These are phyloP conservation scores for Carex arenaria DNA, from an alignment of 202 grass and related monocot species.

Conservation along the genomic window DNA sequence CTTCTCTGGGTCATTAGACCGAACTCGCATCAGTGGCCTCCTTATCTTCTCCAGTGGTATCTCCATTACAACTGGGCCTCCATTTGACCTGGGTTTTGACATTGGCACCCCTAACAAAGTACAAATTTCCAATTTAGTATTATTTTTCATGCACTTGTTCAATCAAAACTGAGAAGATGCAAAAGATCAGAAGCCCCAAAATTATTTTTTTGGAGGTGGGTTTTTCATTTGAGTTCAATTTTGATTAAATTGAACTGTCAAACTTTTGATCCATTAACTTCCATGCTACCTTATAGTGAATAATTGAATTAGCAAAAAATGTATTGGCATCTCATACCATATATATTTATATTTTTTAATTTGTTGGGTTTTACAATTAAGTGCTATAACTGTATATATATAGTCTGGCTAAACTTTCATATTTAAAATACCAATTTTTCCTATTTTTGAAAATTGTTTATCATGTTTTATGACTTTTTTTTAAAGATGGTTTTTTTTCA, in stretches of 20 bases:
- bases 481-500: too few species aligned
- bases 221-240: background rate
- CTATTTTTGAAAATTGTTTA: too few species aligned
- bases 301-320: background rate
- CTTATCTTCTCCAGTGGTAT: conserved; percentile 71
- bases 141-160: too few species aligned
- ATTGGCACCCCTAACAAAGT: conserved; percentile 19
- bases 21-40: conserved; percentile 75
- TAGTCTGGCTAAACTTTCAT: too few species aligned
- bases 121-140: background rate
- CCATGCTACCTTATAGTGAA: background rate
- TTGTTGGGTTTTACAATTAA: too few species aligned
- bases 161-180: background rate
- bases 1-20: conserved; percentile 78
- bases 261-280: background rate
- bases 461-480: too few species aligned
- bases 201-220: background rate
- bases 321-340: too few species aligned
- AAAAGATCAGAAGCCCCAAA: background rate
- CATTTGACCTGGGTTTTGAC: conserved; percentile 18
- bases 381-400: too few species aligned
- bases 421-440: too few species aligned
- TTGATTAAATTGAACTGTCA: background rate
- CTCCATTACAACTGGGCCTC: conserved; percentile 68
- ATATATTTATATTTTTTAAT: too few species aligned